A percentile compares a stretch with the other conserved stretches of the same genome.
These are phyloP conservation scores for Amanita phalloides DNA, from an alignment of 768 basidiomycete genomes.

Conservation along the genomic window DNA sequence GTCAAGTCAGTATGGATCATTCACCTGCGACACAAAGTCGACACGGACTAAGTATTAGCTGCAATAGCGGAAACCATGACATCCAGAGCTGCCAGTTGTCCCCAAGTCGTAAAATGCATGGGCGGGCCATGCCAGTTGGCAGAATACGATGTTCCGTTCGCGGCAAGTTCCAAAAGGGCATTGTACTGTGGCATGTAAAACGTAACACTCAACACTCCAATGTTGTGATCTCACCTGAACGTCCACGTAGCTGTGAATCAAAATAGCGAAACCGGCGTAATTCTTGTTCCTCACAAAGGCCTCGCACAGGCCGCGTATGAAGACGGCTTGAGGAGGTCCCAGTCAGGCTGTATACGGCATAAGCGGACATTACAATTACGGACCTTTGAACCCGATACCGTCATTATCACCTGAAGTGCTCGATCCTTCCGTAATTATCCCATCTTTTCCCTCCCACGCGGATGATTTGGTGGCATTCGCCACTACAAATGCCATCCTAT, in stretches of 20 bases:
- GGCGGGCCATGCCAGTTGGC: slow-evolving; percentile 36
- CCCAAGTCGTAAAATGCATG: slow-evolving; percentile 35
- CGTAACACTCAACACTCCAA: background rate
- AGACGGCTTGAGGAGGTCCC: slow-evolving; percentile 17
- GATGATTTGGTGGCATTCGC: slow-evolving; percentile 26
- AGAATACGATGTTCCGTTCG: slow-evolving; percentile 31
- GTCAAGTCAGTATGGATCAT: too few relatives aligned
- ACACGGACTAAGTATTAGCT: slow-evolving; percentile 13
- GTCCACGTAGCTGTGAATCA: slow-evolving; percentile 38
- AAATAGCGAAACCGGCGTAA: slow-evolving; percentile 24
- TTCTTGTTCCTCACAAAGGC: slow-evolving; percentile 27
- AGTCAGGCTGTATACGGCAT: background rate
- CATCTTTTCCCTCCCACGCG: slow-evolving; percentile 36
- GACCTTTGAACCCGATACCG: slow-evolving; percentile 42
- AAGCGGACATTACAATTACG: background rate
- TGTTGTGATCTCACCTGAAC: slow-evolving; percentile 29
- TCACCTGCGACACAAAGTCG: too few relatives aligned
- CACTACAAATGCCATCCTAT: background rate
- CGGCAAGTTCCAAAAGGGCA: slow-evolving; percentile 37
- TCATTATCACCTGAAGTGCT: slow-evolving; percentile 30
- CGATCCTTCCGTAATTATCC: slow-evolving; percentile 42
- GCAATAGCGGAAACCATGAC: slow-evolving; percentile 28
- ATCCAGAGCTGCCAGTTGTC: slow-evolving; percentile 37
- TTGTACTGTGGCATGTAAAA: slow-evolving; percentile 25
- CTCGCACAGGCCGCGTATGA: slow-evolving; percentile 38